phyloP scores from a whole-genome alignment of 345 rosid species.

The Bruguiera parviflora region DNA sequence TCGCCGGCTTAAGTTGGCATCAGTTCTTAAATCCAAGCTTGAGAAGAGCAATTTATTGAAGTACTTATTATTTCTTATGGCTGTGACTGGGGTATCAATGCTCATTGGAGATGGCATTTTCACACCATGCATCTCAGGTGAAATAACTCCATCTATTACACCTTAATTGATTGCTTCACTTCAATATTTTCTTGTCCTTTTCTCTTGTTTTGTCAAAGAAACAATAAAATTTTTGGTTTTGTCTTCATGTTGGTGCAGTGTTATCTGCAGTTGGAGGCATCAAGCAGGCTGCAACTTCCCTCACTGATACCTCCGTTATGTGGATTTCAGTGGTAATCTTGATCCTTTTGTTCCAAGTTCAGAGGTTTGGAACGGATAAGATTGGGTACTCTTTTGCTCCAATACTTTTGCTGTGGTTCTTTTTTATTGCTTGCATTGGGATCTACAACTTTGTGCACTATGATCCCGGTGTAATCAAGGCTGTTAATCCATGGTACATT shows the following conservation, averaged over 20 bases:
- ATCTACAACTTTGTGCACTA: conserved; percentile 37
- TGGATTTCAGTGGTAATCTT: conserved; percentile 38
- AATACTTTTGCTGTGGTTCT: conserved; percentile 38
- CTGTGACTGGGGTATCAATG: conserved; percentile 58
- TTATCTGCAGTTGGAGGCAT: conserved; percentile 51
- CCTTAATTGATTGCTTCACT: too few relatives aligned
- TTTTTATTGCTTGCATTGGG: conserved; percentile 32
- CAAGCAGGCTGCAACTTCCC: conserved; percentile 24
- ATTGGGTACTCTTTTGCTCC: conserved; percentile 52
- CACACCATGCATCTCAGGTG: conserved; percentile 57
- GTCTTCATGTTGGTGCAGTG: conserved; percentile 19
- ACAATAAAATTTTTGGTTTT: too few relatives aligned
- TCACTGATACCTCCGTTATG: conserved; percentile 26
- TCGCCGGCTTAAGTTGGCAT: conserved; percentile 27
- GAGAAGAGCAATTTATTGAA: conserved; percentile 38
- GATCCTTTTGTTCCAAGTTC: conserved; percentile 35
- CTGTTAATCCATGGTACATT: conserved; percentile 59
- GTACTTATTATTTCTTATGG: conserved; percentile 31
- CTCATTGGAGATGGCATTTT: conserved; percentile 62
- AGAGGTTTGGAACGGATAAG: conserved; percentile 51
- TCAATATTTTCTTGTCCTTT: too few relatives aligned
- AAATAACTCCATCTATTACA: neutral
- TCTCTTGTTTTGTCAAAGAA: too few relatives aligned
- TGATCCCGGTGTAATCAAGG: conserved; percentile 35
- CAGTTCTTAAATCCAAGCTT: conserved; percentile 25